phyloP scores from a whole-genome alignment of 768 basidiomycete species.

The Pisolithus microcarpus region DNA sequence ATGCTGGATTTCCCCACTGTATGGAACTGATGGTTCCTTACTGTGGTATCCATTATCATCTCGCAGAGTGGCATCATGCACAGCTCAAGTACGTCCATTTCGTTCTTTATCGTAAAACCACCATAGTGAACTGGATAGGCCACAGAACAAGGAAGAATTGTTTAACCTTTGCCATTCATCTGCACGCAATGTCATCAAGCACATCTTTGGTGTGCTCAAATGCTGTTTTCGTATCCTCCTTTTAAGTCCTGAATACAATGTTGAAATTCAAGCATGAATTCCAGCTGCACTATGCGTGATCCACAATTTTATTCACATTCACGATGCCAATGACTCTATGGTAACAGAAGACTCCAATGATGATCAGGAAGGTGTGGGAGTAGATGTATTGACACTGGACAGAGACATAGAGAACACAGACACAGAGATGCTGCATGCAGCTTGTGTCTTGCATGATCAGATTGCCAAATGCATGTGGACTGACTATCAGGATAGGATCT shows the following conservation, averaged over 20 bases:
- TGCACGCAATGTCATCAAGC: slow-evolving; percentile 33
- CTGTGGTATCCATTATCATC: not conserved
- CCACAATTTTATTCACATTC: slow-evolving; percentile 13
- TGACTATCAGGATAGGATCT: no score
- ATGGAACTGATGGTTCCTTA: not conserved
- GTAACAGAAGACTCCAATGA: no score
- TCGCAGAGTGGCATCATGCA: not conserved
- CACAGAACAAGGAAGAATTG: slow-evolving; percentile 25
- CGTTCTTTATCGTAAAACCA: no score
- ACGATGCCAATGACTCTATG: not conserved
- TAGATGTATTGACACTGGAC: no score
- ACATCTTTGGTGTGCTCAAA: slow-evolving; percentile 34
- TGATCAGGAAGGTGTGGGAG: no score
- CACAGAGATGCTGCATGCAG: no score
- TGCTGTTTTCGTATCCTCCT: slow-evolving; percentile 9
- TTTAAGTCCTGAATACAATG: slow-evolving; percentile 14
- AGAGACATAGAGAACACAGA: no score
- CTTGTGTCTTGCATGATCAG: no score
- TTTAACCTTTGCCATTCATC: slow-evolving; percentile 37
- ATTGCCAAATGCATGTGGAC: no score
- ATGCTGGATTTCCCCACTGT: not conserved
- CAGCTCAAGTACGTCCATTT: not conserved
- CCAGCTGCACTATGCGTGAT: slow-evolving; percentile 15
- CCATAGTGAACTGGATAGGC: not conserved
- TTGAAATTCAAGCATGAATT: slow-evolving; percentile 17